A percentile compares a stretch with the other conserved stretches of the same genome.
phyloP scores from a whole-genome alignment of 768 basidiomycete genomes.

The Lactarius tabidus region DNA sequence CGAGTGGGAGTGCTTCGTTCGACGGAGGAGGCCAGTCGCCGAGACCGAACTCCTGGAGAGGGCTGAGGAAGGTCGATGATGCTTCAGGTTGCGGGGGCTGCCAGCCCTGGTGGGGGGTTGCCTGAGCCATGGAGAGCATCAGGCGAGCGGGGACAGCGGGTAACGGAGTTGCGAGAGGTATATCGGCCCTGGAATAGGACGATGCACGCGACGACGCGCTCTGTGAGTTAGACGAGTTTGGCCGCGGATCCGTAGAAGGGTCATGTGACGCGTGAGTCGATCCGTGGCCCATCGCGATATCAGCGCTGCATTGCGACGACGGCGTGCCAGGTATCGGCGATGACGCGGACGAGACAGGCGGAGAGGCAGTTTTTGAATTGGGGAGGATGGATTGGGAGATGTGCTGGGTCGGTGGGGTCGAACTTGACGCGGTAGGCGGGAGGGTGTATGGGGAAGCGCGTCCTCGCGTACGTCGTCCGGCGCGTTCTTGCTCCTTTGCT shows the following conservation, averaged over 20 bases:
- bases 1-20: neutral
- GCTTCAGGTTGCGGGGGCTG: slow-evolving; percentile 1
- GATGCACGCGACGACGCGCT: neutral
- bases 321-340: slow-evolving; percentile 6
- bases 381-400: neutral
- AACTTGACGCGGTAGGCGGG: slow-evolving; percentile 7
- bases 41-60: neutral
- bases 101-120: neutral
- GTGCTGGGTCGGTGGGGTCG: neutral
- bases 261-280: slow-evolving; percentile 8
- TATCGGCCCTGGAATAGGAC: neutral
- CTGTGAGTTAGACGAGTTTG: neutral
- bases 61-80: neutral
- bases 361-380: neutral
- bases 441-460: slow-evolving; percentile 13
- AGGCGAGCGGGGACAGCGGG: neutral
- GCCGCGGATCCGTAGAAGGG: neutral
- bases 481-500: slow-evolving; percentile 21
- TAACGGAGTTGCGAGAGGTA: neutral
- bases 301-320: neutral
- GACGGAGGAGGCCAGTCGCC: slow-evolving; percentile 3
- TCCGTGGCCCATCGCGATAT: neutral
- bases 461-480: slow-evolving; percentile 4
- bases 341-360: neutral
- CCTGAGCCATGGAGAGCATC: neutral